A percentile compares a stretch with the other conserved stretches of the same genome.
phyloP scores from a whole-genome alignment of 2,329 filamentous ascomycete species.

The Aspergillus uvarum region DNA sequence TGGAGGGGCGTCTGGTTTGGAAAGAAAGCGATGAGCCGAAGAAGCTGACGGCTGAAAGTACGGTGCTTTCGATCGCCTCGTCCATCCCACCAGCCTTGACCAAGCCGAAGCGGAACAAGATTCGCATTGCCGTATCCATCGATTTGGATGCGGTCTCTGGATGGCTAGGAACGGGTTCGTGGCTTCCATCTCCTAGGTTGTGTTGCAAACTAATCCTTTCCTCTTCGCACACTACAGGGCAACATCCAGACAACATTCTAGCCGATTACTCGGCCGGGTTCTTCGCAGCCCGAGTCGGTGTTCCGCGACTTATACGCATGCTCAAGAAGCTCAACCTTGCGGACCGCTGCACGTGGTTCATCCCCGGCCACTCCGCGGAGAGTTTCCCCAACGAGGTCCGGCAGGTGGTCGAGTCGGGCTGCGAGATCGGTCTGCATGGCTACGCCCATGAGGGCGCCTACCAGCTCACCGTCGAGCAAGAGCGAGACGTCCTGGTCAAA shows the following conservation, averaged over 20 bases:
- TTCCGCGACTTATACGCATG: slow-evolving; percentile 55
- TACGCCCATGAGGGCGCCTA: slow-evolving; percentile 71
- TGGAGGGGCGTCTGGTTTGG: slow-evolving; percentile 54
- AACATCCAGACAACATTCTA: slow-evolving; percentile 53
- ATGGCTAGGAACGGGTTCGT: slow-evolving; percentile 53
- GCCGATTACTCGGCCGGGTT: slow-evolving; percentile 58
- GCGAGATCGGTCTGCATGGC: slow-evolving; percentile 55
- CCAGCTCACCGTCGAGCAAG: slow-evolving; percentile 69
- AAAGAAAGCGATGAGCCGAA: slow-evolving; percentile 27
- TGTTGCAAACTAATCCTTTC: not conserved
- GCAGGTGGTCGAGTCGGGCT: slow-evolving; percentile 53
- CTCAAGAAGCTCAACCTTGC: slow-evolving; percentile 54
- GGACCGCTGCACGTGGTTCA: slow-evolving; percentile 59
- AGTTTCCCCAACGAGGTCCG: slow-evolving; percentile 55
- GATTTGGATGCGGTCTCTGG: slow-evolving; percentile 62
- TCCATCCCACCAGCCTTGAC: slow-evolving; percentile 17
- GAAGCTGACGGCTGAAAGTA: not conserved
- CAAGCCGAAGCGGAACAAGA: slow-evolving; percentile 19
- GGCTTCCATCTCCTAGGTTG: slow-evolving; percentile 7
- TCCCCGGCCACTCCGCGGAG: slow-evolving; percentile 60
- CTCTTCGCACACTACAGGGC: slow-evolving; percentile 18
- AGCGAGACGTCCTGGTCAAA: slow-evolving; percentile 71
- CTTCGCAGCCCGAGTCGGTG: slow-evolving; percentile 58
- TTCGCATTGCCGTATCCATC: slow-evolving; percentile 38
- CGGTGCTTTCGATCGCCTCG: not conserved